Base-by-base conservation (phyloP, 2,329 filamentous ascomycete genomes). In the Clonostachys rhizophaga region DNA sequence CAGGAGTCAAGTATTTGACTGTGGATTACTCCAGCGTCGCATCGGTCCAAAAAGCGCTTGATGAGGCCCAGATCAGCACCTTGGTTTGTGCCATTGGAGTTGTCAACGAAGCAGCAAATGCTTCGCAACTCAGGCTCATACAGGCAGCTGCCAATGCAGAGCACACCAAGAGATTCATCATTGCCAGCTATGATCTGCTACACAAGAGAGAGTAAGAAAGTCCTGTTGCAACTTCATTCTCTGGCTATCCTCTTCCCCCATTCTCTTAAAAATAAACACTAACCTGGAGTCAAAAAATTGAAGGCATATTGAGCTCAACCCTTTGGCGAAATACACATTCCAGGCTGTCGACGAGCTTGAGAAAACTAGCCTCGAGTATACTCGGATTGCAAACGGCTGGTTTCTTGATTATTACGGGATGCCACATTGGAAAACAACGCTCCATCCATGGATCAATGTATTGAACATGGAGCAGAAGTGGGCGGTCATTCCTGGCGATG, bases 351-450 rank as follows among this genome's bases (percentile, higher is more conserved):
- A 46, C 5, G 44, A 43, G 33, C 48, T 52, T 13, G 48, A 52
- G 3, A 10, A 30, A 6, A 41, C 44, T 4, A 14, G 13, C 17
- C 42, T 54, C 5, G 49, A 49, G 33, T 44, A 45, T 12, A 60
- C 57, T 0, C 57, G 56, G 3, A 42, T 60, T 3, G 44, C 37
- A 2, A 57, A 52, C 11, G 57, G 56, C 3, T 57, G 52, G 50
- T 59, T 61, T 35, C 49, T 58, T 3, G 58, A 61, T 24, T 61
- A 60, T 44, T 61, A 56, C 3, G 58, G 55, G n/a, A 51, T 58
- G 51, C 58, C 57, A 0, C 12, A 47, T 17, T 51, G 55, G 47
- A 47, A 54, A 34, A 52, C 50, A 1, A 37, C 58, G 14, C 16
- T 56, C 5, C 48, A 54, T 5, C 55, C 55, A 1, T 58, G 55